phyloP scores from a whole-genome alignment of 2,329 filamentous ascomycete species.

The Penicillium janthinellum region DNA sequence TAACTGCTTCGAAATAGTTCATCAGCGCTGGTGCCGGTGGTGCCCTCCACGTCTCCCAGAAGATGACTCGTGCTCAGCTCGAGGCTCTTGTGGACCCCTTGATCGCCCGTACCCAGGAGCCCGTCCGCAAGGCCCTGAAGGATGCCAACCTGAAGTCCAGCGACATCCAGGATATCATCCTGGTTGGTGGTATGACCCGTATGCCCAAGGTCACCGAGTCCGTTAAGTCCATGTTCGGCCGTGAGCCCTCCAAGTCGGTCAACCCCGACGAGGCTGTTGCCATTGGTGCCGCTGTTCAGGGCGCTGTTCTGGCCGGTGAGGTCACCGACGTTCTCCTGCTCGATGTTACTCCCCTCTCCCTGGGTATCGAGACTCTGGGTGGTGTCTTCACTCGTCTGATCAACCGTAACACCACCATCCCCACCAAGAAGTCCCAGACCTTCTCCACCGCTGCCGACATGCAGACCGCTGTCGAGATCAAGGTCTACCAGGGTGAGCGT shows the following conservation, averaged over 20 bases:
- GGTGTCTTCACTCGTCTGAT: slow-evolving; percentile 98
- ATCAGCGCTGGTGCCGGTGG: slow-evolving; percentile 95
- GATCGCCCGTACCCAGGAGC: slow-evolving; percentile 82
- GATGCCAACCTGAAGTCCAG: slow-evolving; percentile 88
- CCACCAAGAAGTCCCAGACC: slow-evolving; percentile 98
- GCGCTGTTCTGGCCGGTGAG: slow-evolving; percentile 93
- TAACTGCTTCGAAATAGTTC: slow-evolving; percentile 54
- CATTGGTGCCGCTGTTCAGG: slow-evolving; percentile 95
- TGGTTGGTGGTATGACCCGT: slow-evolving; percentile 98
- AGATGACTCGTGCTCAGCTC: slow-evolving; percentile 89
- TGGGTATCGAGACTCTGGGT: slow-evolving; percentile 97
- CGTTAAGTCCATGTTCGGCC: slow-evolving; percentile 94
- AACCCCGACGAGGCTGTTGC: slow-evolving; percentile 98
- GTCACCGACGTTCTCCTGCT: slow-evolving; percentile 94
- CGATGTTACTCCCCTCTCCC: slow-evolving; percentile 92
- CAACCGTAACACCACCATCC: slow-evolving; percentile 98
- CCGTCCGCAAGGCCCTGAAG: slow-evolving; percentile 95
- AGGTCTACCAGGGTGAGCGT: slow-evolving; percentile 99
- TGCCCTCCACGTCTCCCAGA: slow-evolving; percentile 97
- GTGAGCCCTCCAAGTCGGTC: slow-evolving; percentile 95
- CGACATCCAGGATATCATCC: slow-evolving; percentile 96
- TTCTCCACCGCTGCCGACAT: slow-evolving; percentile 98
- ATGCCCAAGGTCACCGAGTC: slow-evolving; percentile 98
- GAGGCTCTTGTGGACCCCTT: slow-evolving; percentile 90
- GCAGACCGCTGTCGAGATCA: slow-evolving; percentile 98